These are phyloP conservation scores for Fusarium sp. DNA, from an alignment of 2,329 filamentous ascomycete genomes.

Conservation along the genomic window DNA sequence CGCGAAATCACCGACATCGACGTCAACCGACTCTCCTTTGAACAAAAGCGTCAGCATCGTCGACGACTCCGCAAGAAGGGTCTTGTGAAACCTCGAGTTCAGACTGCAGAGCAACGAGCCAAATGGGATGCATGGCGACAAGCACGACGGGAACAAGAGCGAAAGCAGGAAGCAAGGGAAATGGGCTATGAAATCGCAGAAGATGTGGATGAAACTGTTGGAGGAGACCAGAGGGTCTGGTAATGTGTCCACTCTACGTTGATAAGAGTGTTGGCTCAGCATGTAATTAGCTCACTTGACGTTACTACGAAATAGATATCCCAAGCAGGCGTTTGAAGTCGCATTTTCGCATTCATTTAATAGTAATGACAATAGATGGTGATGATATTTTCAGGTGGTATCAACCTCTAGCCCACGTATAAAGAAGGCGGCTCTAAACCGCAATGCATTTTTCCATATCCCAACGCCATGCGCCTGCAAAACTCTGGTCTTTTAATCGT, in stretches of 20 bases:
- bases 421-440: conserved; percentile 18
- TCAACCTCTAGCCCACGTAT: conserved; percentile 38
- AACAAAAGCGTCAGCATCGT: conserved; percentile 61
- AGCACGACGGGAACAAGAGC: conserved; percentile 56
- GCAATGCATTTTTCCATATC: conserved; percentile 33
- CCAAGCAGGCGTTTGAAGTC: conserved; percentile 33
- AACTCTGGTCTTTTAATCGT: conserved; percentile 61
- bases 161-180: conserved; percentile 54
- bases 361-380: conserved; percentile 35
- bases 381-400: conserved; percentile 41
- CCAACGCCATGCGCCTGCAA: conserved; percentile 46
- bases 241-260: conserved; percentile 10
- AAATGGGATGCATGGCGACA: conserved; percentile 61
- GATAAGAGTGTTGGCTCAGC: conserved; percentile 4
- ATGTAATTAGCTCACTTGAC: conserved; percentile 3
- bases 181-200: conserved; percentile 54
- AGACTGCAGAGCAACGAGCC: conserved; percentile 55
- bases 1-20: conserved; percentile 60
- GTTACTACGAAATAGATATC: conserved; percentile 37
- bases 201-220: conserved; percentile 49
- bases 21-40: conserved; percentile 58
- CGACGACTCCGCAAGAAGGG: conserved; percentile 64
- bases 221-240: conserved; percentile 49
- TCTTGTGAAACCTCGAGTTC: conserved; percentile 52
- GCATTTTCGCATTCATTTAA: conserved; percentile 14